phyloP scores from a whole-genome alignment of 2,329 filamentous ascomycete species.

The Neonectria ditissima region DNA sequence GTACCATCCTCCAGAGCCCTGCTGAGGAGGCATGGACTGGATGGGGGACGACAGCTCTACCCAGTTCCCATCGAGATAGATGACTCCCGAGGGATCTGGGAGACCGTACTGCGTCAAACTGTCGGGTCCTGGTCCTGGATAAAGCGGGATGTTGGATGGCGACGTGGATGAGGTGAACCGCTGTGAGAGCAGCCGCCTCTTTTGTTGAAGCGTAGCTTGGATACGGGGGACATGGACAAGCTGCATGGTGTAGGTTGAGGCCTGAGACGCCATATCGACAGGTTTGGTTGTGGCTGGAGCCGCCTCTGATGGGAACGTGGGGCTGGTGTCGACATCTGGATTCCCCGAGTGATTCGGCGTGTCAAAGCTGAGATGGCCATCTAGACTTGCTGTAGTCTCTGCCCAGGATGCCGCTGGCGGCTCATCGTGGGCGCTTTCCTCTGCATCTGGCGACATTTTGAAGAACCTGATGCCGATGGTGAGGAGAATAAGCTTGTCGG shows the following conservation, averaged over 20 bases:
- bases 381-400: not conserved
- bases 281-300: not conserved
- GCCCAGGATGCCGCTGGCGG: not conserved
- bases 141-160: not conserved
- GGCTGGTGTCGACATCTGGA: no score
- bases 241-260: not conserved
- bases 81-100: not conserved
- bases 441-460: not conserved
- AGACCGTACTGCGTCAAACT: not conserved
- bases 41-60: not conserved
- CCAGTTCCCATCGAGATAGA: not conserved
- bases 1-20: not conserved
- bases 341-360: not conserved
- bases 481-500: not conserved
- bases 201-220: not conserved
- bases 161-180: not conserved
- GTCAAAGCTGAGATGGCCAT: not conserved
- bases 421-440: not conserved
- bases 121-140: not conserved
- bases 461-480: not conserved
- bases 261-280: not conserved
- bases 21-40: not conserved
- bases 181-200: not conserved
- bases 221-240: not conserved
- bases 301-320: not conserved